Evolutionary conservation across 2,329 filamentous ascomycete genomes (phyloP).

Genomic region (Aspergillus fumigatus): DNA sequence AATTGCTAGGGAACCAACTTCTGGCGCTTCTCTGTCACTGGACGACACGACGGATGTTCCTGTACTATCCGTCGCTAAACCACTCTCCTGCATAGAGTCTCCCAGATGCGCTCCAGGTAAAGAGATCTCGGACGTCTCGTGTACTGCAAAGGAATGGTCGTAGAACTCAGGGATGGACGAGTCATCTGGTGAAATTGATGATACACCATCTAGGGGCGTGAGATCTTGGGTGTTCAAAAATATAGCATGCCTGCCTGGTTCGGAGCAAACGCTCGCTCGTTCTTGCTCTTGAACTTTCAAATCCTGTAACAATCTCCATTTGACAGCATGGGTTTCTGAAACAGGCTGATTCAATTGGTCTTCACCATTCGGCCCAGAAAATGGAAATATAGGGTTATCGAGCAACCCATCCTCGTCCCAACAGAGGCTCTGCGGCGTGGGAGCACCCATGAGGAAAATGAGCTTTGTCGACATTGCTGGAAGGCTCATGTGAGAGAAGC

Average conservation of each 20-base stretch:
- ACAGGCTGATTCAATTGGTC: constrained; percentile 5
- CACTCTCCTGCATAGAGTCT: constrained; percentile 24
- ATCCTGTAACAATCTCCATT: constrained; percentile 29
- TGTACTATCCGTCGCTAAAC: constrained; percentile 15
- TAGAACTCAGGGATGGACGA: constrained; percentile 62
- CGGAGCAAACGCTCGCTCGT: background rate
- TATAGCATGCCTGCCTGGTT: constrained; percentile 9
- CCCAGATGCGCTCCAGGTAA: constrained; percentile 16
- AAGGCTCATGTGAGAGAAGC: background rate
- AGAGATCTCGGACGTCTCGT: constrained; percentile 50
- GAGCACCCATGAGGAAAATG: constrained; percentile 60
- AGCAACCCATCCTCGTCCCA: constrained; percentile 54
- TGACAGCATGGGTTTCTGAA: constrained; percentile 14
- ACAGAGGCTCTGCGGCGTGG: constrained; percentile 48
- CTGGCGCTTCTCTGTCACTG: constrained; percentile 9
- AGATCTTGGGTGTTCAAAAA: constrained; percentile 32
- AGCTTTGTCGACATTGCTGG: constrained; percentile 26
- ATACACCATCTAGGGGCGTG: constrained; percentile 8
- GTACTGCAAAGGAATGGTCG: constrained; percentile 68
- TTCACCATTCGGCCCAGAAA: constrained; percentile 13
- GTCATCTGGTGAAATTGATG: constrained; percentile 16
- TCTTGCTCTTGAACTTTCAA: constrained; percentile 5
- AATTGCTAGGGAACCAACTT: constrained; percentile 25
- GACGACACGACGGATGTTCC: constrained; percentile 14
- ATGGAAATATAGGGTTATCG: constrained; percentile 39